phyloP scores from a whole-genome alignment of 371 early-diverging fungal species.

The Mortierella sp. region DNA sequence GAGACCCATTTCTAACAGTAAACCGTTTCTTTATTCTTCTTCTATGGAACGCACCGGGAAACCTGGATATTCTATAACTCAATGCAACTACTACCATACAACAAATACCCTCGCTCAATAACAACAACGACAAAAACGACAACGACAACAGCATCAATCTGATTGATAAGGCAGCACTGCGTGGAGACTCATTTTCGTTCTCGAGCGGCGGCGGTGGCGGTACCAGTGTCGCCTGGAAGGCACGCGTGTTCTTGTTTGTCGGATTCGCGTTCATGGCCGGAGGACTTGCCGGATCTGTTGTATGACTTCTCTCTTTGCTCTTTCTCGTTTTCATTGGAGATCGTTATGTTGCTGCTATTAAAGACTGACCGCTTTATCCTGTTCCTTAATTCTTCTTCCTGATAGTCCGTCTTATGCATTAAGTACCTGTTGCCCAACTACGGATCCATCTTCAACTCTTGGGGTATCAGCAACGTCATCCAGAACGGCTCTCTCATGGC shows the following conservation, averaged over 20 bases:
- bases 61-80: not conserved
- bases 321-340: not conserved
- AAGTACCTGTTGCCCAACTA: conserved; percentile 77
- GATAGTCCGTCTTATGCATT: conserved; percentile 68
- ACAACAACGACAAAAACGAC: not conserved
- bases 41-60: conserved; percentile 2
- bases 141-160: conserved; percentile 59
- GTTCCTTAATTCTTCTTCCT: not conserved
- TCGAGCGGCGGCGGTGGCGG: conserved; percentile 21
- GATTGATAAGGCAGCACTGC: conserved; percentile 60
- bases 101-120: not conserved
- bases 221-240: conserved; percentile 67
- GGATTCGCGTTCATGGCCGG: conserved; percentile 83
- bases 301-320: conserved; percentile 52
- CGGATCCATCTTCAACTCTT: conserved; percentile 65
- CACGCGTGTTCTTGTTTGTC: conserved; percentile 77
- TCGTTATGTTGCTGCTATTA: too few relatives aligned
- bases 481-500: conserved; percentile 78
- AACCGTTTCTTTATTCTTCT: not conserved
- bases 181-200: conserved; percentile 47
- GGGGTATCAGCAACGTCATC: conserved; percentile 73
- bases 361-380: not conserved
- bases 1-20: not conserved
- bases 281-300: conserved; percentile 79
- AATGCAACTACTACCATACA: not conserved